Conservation (phyloP, 2,329 filamentous ascomycete genomes). For the Exophiala alcalophila region DNA sequence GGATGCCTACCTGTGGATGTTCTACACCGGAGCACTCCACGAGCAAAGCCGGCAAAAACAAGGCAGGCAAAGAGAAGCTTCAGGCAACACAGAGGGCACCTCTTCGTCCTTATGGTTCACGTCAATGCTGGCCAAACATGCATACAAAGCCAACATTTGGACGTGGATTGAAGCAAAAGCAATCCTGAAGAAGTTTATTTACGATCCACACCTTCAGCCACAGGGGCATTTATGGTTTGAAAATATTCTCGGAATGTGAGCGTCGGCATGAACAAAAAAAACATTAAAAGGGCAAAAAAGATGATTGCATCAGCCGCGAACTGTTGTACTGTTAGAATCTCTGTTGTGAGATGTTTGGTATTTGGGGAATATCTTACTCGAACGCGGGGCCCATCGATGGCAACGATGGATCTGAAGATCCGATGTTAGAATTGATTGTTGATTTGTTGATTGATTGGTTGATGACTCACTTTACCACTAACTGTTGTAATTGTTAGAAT, state of each 20-base stretch:
- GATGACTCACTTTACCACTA: neutral
- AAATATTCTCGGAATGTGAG: too few relatives aligned
- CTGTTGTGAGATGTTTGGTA: too few relatives aligned
- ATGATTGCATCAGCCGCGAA: too few relatives aligned
- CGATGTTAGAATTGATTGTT: neutral
- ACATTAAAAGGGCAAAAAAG: too few relatives aligned
- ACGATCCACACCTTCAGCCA: conserved; percentile 6
- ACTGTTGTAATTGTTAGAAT: too few relatives aligned
- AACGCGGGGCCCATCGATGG: conserved; percentile 53
- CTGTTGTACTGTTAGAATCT: too few relatives aligned
- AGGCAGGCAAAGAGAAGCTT: neutral
- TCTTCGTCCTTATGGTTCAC: conserved; percentile 7
- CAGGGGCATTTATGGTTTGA: conserved; percentile 10
- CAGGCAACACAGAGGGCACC: neutral
- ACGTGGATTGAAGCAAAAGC: conserved; percentile 2
- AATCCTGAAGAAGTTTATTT: conserved; percentile 1
- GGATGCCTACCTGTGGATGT: conserved; percentile 13
- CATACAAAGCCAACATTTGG: neutral
- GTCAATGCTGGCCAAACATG: conserved; percentile 2
- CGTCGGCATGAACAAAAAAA: too few relatives aligned
- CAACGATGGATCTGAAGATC: conserved; percentile 48
- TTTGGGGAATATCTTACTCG: too few relatives aligned
- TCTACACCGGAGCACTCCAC: conserved; percentile 9
- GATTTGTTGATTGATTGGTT: neutral
- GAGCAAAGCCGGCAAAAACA: conserved; percentile 8